Evolutionary conservation across 176 grass and related monocot species (phyloP).

Genomic region (Eragrostis nindensis): DNA sequence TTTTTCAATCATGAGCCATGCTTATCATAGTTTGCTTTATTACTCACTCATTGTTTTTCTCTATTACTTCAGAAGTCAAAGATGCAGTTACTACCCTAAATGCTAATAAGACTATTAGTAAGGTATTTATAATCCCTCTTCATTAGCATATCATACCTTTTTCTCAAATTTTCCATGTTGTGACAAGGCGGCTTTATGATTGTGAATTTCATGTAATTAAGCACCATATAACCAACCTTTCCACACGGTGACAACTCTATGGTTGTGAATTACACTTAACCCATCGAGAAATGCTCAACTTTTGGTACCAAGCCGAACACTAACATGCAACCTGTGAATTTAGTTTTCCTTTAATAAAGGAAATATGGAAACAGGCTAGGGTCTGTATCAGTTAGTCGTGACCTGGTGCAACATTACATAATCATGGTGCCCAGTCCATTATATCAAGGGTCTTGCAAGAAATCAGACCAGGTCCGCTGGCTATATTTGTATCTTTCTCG

Average conservation of each 20-base stretch:
- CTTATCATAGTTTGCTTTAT: background rate
- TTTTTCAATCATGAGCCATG: background rate
- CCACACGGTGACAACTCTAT: too few species aligned
- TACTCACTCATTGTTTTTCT: background rate
- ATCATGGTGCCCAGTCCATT: background rate
- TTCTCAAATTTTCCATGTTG: background rate
- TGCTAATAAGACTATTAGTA: conserved; percentile 62
- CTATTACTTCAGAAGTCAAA: conserved; percentile 63
- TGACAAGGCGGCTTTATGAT: background rate
- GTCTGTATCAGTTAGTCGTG: background rate
- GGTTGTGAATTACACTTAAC: too few species aligned
- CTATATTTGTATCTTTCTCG: background rate
- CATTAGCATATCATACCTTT: conserved; percentile 16
- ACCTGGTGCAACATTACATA: background rate
- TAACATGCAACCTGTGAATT: too few species aligned
- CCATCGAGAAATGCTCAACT: too few species aligned
- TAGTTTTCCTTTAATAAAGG: background rate
- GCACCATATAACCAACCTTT: background rate
- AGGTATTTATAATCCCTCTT: conserved; percentile 36
- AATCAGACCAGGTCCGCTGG: background rate
- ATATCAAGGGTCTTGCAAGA: background rate
- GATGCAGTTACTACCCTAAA: conserved; percentile 50
- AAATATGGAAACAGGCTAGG: background rate
- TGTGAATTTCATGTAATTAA: conserved; percentile 4
- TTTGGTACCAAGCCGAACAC: too few species aligned